These are phyloP conservation scores for Gnomoniopsis sp. DNA, from an alignment of 2,329 filamentous ascomycete species.

Conservation along the genomic window DNA sequence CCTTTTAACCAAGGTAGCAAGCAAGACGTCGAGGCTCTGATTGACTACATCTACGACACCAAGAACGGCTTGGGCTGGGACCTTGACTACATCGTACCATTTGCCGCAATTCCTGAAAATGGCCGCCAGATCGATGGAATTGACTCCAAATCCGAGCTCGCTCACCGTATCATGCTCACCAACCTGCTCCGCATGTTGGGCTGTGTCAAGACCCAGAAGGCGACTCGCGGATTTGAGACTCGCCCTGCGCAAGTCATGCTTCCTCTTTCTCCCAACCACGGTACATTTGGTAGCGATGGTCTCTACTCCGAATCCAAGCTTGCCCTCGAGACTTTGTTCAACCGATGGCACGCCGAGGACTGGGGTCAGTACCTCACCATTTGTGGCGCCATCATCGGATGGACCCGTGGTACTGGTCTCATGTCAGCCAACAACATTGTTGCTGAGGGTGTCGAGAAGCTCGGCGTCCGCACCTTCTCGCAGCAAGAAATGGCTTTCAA, in stretches of 20 bases:
- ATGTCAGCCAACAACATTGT: constrained; percentile 99
- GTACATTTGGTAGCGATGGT: constrained; percentile 96
- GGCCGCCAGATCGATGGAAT: constrained; percentile 95
- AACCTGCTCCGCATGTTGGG: constrained; percentile 91
- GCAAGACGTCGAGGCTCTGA: constrained; percentile 90
- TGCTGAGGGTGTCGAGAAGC: constrained; percentile 92
- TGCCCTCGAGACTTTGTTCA: constrained; percentile 94
- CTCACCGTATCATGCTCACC: constrained; percentile 98
- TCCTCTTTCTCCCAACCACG: constrained; percentile 94
- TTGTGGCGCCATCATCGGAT: constrained; percentile 96
- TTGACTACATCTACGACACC: constrained; percentile 93
- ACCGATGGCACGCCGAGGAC: constrained; percentile 95
- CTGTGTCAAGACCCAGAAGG: constrained; percentile 86
- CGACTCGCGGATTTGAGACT: constrained; percentile 83
- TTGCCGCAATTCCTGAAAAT: constrained; percentile 96
- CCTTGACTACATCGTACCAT: constrained; percentile 91
- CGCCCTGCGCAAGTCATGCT: constrained; percentile 95
- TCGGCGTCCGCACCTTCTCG: constrained; percentile 96
- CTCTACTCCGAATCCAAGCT: constrained; percentile 98
- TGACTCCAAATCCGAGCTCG: constrained; percentile 95
- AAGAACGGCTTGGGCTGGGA: constrained; percentile 99
- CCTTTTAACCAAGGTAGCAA: constrained; percentile 99
- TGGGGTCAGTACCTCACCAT: constrained; percentile 98
- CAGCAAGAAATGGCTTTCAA: constrained; percentile 99
- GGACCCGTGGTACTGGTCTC: constrained; percentile 96